Base-by-base conservation (phyloP, 169 alveolate species). In the Plasmodium ovale region DNA sequence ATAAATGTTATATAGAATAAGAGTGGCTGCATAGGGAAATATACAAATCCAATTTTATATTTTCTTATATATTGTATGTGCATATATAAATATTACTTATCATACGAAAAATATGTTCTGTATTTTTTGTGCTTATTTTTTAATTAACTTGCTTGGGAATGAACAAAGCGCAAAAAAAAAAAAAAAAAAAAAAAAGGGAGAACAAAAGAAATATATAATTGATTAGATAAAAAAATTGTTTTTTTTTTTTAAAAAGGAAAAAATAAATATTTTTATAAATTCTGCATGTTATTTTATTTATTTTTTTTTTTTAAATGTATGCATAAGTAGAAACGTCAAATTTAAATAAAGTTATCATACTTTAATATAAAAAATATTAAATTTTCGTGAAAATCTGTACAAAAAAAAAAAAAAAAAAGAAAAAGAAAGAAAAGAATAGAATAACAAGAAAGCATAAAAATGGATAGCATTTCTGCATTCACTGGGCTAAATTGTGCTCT, bases 231-330 rank as follows among this genome's bases (percentile, higher is more conserved):
- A 16, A 35, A 29, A 21, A 25, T 3, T 37, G 12, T 14, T 35
- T 35, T 31, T 5, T 71, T 51, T 71, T 71, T 71, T 71, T 51
- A 29, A 37, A n/a, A n/a, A 10, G n/a, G 21, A 21, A 54, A 53
- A 42, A 51, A 71, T 31, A 31, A 71, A 51, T 31, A 19, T 27
- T 51, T 68, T 71, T 71, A 71, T 71, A 33, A 71, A 71, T 71
- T 51, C 6, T 73, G 42, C 33, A 59, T 29, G 47, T 25, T 58
- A 37, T 56, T 73, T 73, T 59, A 37, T 58, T 51, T 73, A 42
- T 35, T 73, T 58, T 59, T 53, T 73, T 73, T 73, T 73, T 73
- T 73, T 49, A 73, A 73, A 59, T 73, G 35, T 73, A 31, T 59
- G 53, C 74, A 37, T 60, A 37, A 58, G 33, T 58, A 60, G 87